Evolutionary conservation across 176 grass and related monocot genomes (phyloP).

Genomic region (Pontederia crassipes): DNA sequence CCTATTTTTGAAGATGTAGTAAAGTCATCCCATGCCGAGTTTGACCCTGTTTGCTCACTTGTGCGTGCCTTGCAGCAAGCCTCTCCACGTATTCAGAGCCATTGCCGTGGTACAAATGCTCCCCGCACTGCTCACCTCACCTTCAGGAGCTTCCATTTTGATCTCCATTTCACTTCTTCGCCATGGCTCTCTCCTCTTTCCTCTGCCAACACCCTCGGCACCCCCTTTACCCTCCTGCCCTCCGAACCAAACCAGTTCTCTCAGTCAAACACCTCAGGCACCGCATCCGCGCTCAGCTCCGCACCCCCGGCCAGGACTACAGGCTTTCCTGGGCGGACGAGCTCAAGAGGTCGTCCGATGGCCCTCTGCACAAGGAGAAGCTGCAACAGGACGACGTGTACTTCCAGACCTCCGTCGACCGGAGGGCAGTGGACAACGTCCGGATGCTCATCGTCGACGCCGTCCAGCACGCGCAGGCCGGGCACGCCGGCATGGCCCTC

Average conservation of each 20-base stretch:
- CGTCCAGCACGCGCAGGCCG: slow-evolving; percentile 2
- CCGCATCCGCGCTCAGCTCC: not conserved
- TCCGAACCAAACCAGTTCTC: not conserved
- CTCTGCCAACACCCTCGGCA: not conserved
- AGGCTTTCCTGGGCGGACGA: slow-evolving; percentile 6
- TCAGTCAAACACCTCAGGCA: not conserved
- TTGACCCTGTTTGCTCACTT: too few species aligned
- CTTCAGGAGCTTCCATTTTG: not conserved
- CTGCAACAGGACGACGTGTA: not conserved
- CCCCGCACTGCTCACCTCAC: too few species aligned
- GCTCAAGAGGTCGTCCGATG: not conserved
- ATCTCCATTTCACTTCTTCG: too few species aligned
- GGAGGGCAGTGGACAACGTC: slow-evolving; percentile 8
- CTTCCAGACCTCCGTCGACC: slow-evolving; percentile 1
- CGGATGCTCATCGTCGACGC: slow-evolving; percentile 12
- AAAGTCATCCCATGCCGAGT: too few species aligned
- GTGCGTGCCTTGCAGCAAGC: too few species aligned
- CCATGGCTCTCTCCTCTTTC: slow-evolving; percentile 4
- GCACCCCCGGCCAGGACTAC: not conserved
- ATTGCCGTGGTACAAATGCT: too few species aligned
- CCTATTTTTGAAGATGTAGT: too few species aligned
- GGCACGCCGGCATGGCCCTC: slow-evolving; percentile 3
- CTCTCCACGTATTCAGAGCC: too few species aligned
- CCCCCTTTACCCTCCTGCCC: not conserved
- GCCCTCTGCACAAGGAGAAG: not conserved